Base-by-base conservation (phyloP, 2,329 filamentous ascomycete species). In the Fusarium sp. region DNA sequence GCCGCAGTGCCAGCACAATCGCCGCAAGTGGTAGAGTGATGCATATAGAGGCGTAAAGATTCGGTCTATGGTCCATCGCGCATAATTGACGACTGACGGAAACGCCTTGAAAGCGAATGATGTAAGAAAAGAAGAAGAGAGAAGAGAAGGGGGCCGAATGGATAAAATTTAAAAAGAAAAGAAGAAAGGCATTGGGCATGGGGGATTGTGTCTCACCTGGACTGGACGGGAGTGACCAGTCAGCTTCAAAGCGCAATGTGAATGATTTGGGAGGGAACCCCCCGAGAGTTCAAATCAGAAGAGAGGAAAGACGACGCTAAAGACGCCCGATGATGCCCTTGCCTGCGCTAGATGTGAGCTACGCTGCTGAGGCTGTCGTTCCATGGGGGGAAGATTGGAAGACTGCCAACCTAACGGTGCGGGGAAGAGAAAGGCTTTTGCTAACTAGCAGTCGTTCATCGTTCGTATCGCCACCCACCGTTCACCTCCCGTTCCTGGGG, bases 21-120 rank as follows among this genome's bases (percentile, higher is more conserved):
- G 65, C 59, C 7, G 70, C 67, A 8, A 67, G 30, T 10, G 64
- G 64, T 13, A 68, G 23, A 13, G 69, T 72, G 15, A 71, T 56
- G 22, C 48, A 44, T 37, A 72, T 57, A 7, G 70, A 55, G 35
- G 53, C 67, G 47, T 64, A 64, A 45, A 69, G 47, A 32, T 57
- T 56, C 32, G 65, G 50, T 40, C 49, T 53, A 56, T 68, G 53
- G 33, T 68, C 60, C 62, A 65, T 59, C 30, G 60, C 64, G 60
- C 65, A 68, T 68, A 27, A 5, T 40, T 30, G 25, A 59, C 32
- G 54, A 30, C 22, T 11, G 27, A n/a, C 23, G 19, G 10, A 30
- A 30, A 30, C 11, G 19, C 49, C 30, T 57, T n/a, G 4, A 35
- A 9, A 27, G 35, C 20, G 22, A 52, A n/a, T 27, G 11, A 7